These are phyloP conservation scores for Leucaena leucocephala DNA, from an alignment of 306 rosid species.

Conservation along the genomic window DNA sequence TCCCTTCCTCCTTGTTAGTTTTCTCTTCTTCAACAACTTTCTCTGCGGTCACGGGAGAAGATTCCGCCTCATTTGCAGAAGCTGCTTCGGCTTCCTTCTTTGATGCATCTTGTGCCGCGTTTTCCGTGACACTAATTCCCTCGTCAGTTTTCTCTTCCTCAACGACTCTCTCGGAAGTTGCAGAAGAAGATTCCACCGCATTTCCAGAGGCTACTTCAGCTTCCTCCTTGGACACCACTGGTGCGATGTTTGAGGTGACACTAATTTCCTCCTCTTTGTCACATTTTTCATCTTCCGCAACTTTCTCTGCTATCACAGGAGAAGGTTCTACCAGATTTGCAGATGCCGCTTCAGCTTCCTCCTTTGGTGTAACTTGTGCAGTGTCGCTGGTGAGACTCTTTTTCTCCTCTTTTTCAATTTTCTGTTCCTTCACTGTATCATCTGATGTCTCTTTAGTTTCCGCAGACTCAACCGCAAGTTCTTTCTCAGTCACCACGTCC, in stretches of 20 bases:
- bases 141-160: constrained; percentile 40
- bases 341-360: constrained; percentile 33
- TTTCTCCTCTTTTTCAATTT: constrained; percentile 38
- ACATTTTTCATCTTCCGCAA: constrained; percentile 41
- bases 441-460: constrained; percentile 36
- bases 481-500: constrained; percentile 42
- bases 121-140: not conserved
- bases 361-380: constrained; percentile 39
- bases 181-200: constrained; percentile 42
- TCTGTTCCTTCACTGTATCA: constrained; percentile 33
- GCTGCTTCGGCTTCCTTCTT: constrained; percentile 37
- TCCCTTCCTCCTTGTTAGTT: no score
- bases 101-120: constrained; percentile 35
- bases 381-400: constrained; percentile 5
- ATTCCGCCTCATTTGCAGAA: constrained; percentile 31
- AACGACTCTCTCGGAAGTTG: constrained; percentile 30
- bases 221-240: constrained; percentile 39
- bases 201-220: constrained; percentile 27
- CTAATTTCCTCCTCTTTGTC: constrained; percentile 30
- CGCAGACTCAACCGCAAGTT: constrained; percentile 14
- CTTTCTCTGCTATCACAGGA: constrained; percentile 37
- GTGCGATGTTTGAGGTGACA: constrained; percentile 9
- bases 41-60: constrained; percentile 23
- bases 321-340: constrained; percentile 40
- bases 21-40: no score